Evolutionary conservation across 129 eudicot species (phyloP), one percentile per base, ranked within the genome.

Genomic region (Chrysanthemum seticuspe): DNA sequence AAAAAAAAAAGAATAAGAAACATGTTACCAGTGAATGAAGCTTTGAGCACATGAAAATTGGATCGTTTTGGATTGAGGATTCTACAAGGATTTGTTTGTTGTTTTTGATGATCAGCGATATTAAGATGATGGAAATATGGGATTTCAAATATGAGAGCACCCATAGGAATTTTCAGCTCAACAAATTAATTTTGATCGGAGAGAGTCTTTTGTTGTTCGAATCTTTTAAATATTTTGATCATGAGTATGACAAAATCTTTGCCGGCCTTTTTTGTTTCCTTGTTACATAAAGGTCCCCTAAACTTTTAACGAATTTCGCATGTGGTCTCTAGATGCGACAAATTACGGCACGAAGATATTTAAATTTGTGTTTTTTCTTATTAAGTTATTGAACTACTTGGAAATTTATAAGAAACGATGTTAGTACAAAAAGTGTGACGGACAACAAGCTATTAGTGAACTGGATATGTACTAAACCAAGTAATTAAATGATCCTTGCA

Each of bases 21-120:
- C 15, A 62, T 18, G 61, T 85, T 81, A 90, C 97, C 86, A 19
- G 53, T 18, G 6, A 65, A 83, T 50, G 87, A 85, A 25, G 27
- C 67, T 48, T 58, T 51, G 6, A 83, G 45, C 40, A 64, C 56
- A 69, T 44, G 74, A 15, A 40, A 40, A 40, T 40, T 40, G 47
- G 72, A 81, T 78, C 71, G 79, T 66, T 57, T 71, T 36, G 68
- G 72, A 75, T 68, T 49, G 1, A 8, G 10, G 9, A 40, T 6
- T 5, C 36, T 21, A n/a, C 25, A 71, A 9, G 72, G 78, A 8
- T 31, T 78, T 70, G 74, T 78, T 57, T 57, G 29, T 56, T 67
- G 4, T 31, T 31, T 5, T 3, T 7, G 68, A 61, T 57, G 84
- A 68, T 18, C 72, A 59, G 10, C 40, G 12, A 68, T 50, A 47